These are phyloP conservation scores for Irpex sp. DNA, from an alignment of 1,284 basidiomycete genomes.

Conservation along the genomic window DNA sequence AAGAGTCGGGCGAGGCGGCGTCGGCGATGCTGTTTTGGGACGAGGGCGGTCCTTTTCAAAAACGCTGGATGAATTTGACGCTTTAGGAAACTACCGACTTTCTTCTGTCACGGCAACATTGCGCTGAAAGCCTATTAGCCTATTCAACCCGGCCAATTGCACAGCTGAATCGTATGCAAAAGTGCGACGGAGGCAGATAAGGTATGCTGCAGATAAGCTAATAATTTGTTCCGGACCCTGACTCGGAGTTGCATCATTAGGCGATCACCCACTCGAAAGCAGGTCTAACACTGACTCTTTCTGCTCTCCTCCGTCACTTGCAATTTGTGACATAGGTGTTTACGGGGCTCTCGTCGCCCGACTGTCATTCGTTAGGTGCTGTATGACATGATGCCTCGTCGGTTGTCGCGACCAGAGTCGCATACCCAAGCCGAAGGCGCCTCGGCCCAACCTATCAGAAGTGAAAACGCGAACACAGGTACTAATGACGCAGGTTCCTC, in stretches of 20 bases:
- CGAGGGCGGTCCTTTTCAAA: background rate
- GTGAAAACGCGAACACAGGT: constrained; percentile 10
- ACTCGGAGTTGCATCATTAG: background rate
- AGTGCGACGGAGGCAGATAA: background rate
- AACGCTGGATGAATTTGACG: background rate
- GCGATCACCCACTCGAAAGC: background rate
- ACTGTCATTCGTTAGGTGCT: background rate
- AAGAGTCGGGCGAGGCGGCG: background rate
- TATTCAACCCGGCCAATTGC: background rate
- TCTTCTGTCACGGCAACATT: background rate
- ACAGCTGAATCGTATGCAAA: background rate
- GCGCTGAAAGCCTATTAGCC: background rate
- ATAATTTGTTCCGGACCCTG: background rate
- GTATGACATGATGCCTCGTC: background rate
- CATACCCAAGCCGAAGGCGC: background rate
- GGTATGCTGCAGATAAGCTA: background rate
- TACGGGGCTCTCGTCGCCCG: background rate
- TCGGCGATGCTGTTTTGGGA: background rate
- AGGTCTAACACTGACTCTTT: background rate
- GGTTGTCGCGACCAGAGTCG: background rate
- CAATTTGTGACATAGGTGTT: background rate
- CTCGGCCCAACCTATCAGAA: background rate
- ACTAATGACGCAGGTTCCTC: constrained; percentile 13
- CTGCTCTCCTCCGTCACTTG: background rate
- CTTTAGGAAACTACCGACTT: background rate